Percentiles rank a stretch among this genome's conserved stretches.
Conservation (phyloP, 2,329 filamentous ascomycete genomes). For the Colletotrichum abscissum region DNA sequence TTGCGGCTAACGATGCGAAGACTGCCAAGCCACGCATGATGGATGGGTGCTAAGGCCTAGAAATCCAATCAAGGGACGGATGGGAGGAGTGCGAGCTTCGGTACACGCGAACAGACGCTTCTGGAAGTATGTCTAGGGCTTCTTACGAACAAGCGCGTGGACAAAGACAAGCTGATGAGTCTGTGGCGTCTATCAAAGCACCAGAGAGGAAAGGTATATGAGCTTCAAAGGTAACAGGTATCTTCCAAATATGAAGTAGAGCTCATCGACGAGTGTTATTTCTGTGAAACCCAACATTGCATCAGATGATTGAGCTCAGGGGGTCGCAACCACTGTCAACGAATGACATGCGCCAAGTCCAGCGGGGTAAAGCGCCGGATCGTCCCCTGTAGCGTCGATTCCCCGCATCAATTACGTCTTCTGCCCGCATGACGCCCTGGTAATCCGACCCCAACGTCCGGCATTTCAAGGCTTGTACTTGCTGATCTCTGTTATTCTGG, state of each 20-base stretch:
- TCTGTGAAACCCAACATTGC: slow-evolving; percentile 14
- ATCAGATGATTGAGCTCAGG: slow-evolving; percentile 14
- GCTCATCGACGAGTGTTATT: not conserved
- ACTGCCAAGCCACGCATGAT: slow-evolving; percentile 21
- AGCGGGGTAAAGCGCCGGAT: slow-evolving; percentile 9
- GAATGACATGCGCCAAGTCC: slow-evolving; percentile 31
- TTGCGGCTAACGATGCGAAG: not conserved
- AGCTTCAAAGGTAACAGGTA: not conserved
- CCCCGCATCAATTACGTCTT: slow-evolving; percentile 24
- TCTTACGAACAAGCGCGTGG: not conserved
- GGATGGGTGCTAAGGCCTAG: not conserved
- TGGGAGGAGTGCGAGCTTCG: not conserved
- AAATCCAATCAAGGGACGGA: not conserved
- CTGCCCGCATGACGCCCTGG: slow-evolving; percentile 5
- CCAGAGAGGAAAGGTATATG: not conserved
- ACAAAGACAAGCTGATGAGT: not conserved
- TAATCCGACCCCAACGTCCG: not conserved
- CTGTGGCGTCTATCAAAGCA: not conserved
- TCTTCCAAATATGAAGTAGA: slow-evolving; percentile 8
- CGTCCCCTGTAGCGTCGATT: slow-evolving; percentile 13
- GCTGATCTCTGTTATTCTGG: not conserved
- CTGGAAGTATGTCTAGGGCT: not conserved
- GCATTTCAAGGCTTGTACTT: slow-evolving; percentile 4
- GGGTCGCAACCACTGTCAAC: not conserved
- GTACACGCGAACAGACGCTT: slow-evolving; percentile 10